Percentiles rank a stretch among this genome's conserved stretches.
Conservation (phyloP, 805 yeast species). For the Candida hispaniensis region DNA sequence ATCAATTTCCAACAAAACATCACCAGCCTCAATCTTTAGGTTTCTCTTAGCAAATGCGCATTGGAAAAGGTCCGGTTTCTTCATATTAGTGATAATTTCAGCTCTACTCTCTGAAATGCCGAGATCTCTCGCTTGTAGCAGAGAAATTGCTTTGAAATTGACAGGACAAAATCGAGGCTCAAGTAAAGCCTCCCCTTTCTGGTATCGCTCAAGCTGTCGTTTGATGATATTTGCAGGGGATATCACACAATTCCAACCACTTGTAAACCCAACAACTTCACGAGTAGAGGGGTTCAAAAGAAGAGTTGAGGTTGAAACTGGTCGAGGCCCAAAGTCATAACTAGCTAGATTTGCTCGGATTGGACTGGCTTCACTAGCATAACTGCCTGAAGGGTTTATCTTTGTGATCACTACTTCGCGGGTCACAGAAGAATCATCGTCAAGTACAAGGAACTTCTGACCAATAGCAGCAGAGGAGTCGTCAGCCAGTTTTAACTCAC, state of each 20-base stretch:
- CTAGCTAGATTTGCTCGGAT: too few relatives aligned
- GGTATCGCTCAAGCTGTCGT: conserved; percentile 43
- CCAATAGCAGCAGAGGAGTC: conserved; percentile 2
- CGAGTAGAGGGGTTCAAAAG: conserved; percentile 61
- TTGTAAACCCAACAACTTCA: conserved; percentile 72
- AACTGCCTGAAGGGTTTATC: conserved; percentile 2
- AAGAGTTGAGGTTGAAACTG: neutral
- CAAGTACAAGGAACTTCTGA: conserved; percentile 3
- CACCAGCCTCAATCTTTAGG: conserved; percentile 45
- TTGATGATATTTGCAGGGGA: conserved; percentile 57
- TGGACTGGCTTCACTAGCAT: too few relatives aligned
- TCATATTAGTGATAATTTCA: too few relatives aligned
- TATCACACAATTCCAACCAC: conserved; percentile 53
- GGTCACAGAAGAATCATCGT: conserved; percentile 2
- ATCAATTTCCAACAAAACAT: conserved; percentile 58
- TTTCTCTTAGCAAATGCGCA: conserved; percentile 43
- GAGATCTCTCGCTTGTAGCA: conserved; percentile 63
- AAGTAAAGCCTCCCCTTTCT: conserved; percentile 36
- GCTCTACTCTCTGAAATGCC: conserved; percentile 80
- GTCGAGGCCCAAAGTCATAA: too few relatives aligned
- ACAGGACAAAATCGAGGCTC: conserved; percentile 56
- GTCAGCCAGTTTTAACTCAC: conserved; percentile 5
- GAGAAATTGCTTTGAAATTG: conserved; percentile 55
- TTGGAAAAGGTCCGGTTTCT: too few relatives aligned
- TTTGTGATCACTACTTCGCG: conserved; percentile 2